Evolutionary conservation across 1,284 basidiomycete genomes (phyloP).

Genomic region (Cryptococcus sp.): DNA sequence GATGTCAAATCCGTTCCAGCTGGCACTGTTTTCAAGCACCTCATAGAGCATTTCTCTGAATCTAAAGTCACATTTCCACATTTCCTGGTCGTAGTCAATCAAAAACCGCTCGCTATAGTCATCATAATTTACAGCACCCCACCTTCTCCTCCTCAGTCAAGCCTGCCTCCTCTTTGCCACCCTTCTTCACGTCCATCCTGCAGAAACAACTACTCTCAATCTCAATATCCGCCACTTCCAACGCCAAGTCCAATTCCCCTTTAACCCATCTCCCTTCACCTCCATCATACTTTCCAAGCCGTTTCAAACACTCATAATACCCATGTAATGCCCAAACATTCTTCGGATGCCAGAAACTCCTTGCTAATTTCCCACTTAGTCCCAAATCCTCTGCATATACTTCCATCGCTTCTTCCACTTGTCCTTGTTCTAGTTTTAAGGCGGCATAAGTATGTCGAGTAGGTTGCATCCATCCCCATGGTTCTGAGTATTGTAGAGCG

Average conservation of each 20-base stretch:
- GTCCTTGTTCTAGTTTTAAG: constrained; percentile 35
- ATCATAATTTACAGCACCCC: too few species aligned
- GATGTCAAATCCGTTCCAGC: too few species aligned
- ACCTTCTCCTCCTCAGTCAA: not conserved
- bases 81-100: too few species aligned
- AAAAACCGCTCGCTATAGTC: too few species aligned
- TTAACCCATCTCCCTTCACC: constrained; percentile 28
- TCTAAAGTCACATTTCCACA: too few species aligned
- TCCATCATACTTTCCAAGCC: constrained; percentile 17
- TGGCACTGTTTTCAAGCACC: too few species aligned
- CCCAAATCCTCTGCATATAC: constrained; percentile 40
- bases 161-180: not conserved
- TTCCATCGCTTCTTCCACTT: constrained; percentile 27
- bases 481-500: constrained; percentile 37
- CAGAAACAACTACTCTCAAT: constrained; percentile 37
- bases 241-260: constrained; percentile 28
- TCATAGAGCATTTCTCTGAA: too few species aligned
- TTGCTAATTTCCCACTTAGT: constrained; percentile 23
- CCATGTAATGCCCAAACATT: constrained; percentile 45
- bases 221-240: constrained; percentile 34
- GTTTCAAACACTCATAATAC: constrained; percentile 38
- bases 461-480: constrained; percentile 44
- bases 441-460: constrained; percentile 42
- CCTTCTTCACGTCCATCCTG: constrained; percentile 10
- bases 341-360: constrained; percentile 40